These are phyloP conservation scores for Plenodomus biglobosus DNA, from an alignment of 2,329 filamentous ascomycete genomes.

Conservation along the genomic window DNA sequence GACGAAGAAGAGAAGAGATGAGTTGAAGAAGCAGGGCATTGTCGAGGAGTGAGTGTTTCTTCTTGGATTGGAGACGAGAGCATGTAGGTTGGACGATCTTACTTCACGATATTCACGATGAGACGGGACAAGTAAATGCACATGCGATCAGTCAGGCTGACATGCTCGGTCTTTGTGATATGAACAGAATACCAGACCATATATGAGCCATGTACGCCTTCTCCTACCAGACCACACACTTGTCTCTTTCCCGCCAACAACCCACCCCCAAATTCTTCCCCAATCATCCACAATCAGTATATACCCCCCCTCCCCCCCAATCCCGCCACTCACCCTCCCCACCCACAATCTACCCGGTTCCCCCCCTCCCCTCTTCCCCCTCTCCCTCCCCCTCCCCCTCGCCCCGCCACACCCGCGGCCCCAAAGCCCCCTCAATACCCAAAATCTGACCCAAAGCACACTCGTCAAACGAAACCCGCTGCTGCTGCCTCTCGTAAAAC, in stretches of 20 bases:
- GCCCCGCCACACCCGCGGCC: slow-evolving; percentile 17
- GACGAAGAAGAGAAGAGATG: slow-evolving; percentile 54
- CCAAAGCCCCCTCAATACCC: slow-evolving; percentile 53
- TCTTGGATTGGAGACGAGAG: neutral
- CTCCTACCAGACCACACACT: no score
- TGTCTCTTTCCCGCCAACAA: no score
- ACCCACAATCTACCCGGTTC: neutral
- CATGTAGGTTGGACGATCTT: neutral
- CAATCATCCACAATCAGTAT: no score
- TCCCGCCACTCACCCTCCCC: no score
- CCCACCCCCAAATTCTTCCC: no score
- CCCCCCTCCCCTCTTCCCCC: neutral
- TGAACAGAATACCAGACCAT: no score
- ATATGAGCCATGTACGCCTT: no score
- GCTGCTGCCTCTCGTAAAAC: slow-evolving; percentile 56
- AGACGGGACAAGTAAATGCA: neutral
- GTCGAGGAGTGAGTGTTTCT: slow-evolving; percentile 23
- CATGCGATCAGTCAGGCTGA: no score
- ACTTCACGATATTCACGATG: neutral
- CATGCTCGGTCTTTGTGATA: no score
- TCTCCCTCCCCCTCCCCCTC: slow-evolving; percentile 25
- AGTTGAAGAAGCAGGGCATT: slow-evolving; percentile 44
- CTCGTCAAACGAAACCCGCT: slow-evolving; percentile 55
- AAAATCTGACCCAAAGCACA: slow-evolving; percentile 61
- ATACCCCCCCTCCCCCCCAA: no score